A percentile compares a stretch with the other conserved stretches of the same genome.
Evolutionary conservation across 192 early-diverging fungal species (phyloP).

Genomic region (Mortierella alpina): DNA sequence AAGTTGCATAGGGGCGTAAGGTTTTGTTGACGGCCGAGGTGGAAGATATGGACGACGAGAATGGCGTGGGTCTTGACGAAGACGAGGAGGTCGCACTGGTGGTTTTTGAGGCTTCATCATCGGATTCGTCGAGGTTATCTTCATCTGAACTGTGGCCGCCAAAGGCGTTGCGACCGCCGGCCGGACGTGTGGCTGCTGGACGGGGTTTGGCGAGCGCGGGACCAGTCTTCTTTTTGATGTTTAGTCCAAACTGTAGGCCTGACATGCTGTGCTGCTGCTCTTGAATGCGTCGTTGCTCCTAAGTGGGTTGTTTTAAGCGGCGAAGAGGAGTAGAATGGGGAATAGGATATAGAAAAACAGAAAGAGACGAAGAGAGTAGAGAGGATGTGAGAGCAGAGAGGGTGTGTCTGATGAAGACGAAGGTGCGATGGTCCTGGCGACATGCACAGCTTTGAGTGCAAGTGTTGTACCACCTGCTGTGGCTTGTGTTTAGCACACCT

Average conservation of each 20-base stretch:
- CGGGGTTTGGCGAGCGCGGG: conserved; percentile 15
- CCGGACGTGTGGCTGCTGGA: conserved; percentile 21
- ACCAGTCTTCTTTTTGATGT: conserved; percentile 29
- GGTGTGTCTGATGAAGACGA: background rate
- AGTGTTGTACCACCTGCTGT: background rate
- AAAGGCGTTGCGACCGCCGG: conserved; percentile 37
- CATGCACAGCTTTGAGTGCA: background rate
- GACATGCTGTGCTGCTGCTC: conserved; percentile 6
- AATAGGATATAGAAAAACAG: background rate
- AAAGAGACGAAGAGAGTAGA: background rate
- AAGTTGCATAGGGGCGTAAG: conserved; percentile 36
- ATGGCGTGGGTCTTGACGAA: conserved; percentile 6
- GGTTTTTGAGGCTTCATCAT: background rate
- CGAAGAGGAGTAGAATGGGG: background rate
- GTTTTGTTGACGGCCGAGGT: conserved; percentile 40
- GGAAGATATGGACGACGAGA: conserved; percentile 8
- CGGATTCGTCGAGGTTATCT: conserved; percentile 31
- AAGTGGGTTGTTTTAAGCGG: too few relatives aligned
- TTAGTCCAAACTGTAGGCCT: conserved; percentile 51
- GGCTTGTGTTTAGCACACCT: conserved; percentile 37
- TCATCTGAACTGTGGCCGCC: conserved; percentile 46
- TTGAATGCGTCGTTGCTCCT: background rate
- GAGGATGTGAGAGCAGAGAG: too few relatives aligned
- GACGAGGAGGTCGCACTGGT: background rate
- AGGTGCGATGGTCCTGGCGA: background rate